Evolutionary conservation across 1,284 basidiomycete genomes (phyloP), one percentile per base, ranked within the genome.

Genomic region (Tausonia pullulans): DNA sequence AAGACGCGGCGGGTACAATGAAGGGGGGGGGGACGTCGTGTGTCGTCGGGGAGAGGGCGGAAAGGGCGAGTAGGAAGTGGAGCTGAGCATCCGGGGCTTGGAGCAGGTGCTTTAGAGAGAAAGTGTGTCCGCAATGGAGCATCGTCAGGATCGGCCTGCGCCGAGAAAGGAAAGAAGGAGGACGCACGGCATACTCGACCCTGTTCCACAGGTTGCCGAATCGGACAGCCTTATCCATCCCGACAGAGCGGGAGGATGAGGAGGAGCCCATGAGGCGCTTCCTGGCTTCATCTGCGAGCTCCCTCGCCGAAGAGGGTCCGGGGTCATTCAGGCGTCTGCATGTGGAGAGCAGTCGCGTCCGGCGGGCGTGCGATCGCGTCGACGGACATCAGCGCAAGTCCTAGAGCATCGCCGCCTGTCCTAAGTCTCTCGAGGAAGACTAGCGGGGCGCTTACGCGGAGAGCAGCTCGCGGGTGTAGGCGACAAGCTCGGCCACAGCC

Each of bases 61-160:
- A 74, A 0, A 75, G 67, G 5, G 74, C 71, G 10, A 74, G 67
- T 45, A 75, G 71, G 67, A 74, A 75, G 65, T 75, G 73, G 16
- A 75, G 68, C 61, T 75, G 74, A 7, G 27, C 52, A 11, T 53
- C 52, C 8, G 27, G 27, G 27, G 27, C 27, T 27, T 27, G 27
- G 27, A 27, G 27, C 27, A 27, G 27, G 27, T 27, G 27, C 27
- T 27, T 27, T 27, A 2, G 27, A 27, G 27, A 27, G 27, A 27
- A 27, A 27, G 27, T 27, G 27, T 27, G 27, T 27, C 27, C 27
- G 27, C 27, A 27, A 1, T 27, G 1, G 27, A 27, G 27, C 27
- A 27, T 27, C 27, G 27, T 27, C 27, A 27, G 27, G 27, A 27
- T 27, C 27, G 27, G 27, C 27, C 27, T 27, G 27, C 27, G 27